A percentile compares a stretch with the other conserved stretches of the same genome.
phyloP scores from a whole-genome alignment of 352 stramenopile species.

The Saprolegnia diclina region DNA sequence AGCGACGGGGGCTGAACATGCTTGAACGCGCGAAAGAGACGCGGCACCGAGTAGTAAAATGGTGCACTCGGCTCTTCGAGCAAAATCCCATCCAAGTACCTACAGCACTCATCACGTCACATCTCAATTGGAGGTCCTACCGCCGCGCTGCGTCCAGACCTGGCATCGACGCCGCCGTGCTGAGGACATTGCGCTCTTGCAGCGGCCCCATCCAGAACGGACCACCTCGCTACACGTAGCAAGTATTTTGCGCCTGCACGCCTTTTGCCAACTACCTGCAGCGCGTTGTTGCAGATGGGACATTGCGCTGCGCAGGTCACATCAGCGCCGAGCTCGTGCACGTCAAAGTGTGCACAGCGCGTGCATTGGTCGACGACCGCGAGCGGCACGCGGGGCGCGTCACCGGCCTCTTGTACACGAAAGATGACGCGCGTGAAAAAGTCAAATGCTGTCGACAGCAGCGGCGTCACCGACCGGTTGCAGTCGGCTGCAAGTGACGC shows the following conservation, averaged over 20 bases:
- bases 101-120: background rate
- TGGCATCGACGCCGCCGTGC: background rate
- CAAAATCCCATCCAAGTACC: background rate
- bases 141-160: background rate
- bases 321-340: background rate
- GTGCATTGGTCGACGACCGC: constrained; percentile 7
- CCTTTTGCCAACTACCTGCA: background rate
- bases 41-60: constrained; percentile 9
- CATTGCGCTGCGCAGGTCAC: background rate
- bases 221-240: background rate
- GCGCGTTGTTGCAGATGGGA: background rate
- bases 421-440: constrained; percentile 15
- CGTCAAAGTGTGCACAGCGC: background rate
- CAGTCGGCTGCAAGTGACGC: background rate
- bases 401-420: background rate
- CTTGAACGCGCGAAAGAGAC: constrained; percentile 17
- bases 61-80: background rate
- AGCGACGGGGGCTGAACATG: background rate
- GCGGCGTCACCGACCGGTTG: background rate
- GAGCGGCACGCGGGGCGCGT: background rate
- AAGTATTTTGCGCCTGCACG: no score
- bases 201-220: constrained; percentile 19
- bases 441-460: constrained; percentile 11
- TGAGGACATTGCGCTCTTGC: background rate
- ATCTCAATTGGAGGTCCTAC: background rate